Conservation (phyloP, 768 basidiomycete species). For the Tulasnella sp. region DNA sequence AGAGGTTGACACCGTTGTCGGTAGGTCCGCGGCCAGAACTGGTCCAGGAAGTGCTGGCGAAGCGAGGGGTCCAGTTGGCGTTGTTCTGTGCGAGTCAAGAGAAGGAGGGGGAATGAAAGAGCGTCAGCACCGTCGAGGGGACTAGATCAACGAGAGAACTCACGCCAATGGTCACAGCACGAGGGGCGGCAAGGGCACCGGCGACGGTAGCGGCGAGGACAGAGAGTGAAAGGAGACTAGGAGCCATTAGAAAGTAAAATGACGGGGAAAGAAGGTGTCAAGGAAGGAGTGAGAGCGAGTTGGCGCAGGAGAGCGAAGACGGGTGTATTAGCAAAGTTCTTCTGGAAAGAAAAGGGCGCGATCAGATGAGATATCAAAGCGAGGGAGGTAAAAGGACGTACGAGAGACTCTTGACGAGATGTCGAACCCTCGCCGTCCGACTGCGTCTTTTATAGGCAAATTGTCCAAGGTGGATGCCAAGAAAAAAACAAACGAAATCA, state of each 20-base stretch:
- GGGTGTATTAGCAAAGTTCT: neutral
- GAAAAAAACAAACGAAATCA: no score
- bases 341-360: neutral
- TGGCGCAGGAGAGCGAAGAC: no score
- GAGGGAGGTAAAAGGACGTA: neutral
- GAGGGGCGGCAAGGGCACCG: neutral
- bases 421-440: neutral
- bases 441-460: no score
- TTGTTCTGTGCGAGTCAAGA: neutral
- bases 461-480: no score
- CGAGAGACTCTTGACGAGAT: neutral
- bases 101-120: neutral
- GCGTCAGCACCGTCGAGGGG: neutral
- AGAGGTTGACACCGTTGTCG: neutral
- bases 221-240: neutral
- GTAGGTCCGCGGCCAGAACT: neutral
- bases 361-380: neutral
- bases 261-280: neutral
- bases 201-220: neutral
- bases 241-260: neutral
- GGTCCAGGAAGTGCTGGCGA: neutral
- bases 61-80: constrained; percentile 1
- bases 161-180: neutral
- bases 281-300: no score
- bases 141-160: neutral